phyloP scores from a whole-genome alignment of 2,329 filamentous ascomycete species.

The Penicillium olsonii region DNA sequence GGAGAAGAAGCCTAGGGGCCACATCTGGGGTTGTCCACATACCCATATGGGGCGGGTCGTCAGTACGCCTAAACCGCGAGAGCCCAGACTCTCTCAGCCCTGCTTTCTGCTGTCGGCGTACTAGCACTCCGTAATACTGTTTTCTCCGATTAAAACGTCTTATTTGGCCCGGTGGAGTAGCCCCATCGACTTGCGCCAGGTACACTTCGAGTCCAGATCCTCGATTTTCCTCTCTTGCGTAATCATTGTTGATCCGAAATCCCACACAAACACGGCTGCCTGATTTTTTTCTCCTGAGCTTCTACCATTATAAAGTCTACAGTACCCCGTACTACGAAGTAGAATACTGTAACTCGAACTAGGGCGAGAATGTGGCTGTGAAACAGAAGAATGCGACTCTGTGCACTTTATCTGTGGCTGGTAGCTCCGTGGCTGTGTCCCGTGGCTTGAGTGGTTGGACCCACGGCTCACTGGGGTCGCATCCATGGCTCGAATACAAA shows the following conservation, averaged over 20 bases:
- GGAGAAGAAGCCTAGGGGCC: constrained; percentile 3
- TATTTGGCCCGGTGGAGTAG: constrained; percentile 5
- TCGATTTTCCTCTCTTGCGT: neutral
- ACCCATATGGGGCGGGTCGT: constrained; percentile 11
- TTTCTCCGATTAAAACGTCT: neutral
- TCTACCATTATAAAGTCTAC: too few species aligned
- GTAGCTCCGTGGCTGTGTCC: neutral
- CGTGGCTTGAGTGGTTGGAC: neutral
- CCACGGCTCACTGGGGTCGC: neutral
- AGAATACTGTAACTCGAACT: neutral
- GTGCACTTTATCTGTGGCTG: neutral
- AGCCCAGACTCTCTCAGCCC: neutral
- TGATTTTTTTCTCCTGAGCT: neutral
- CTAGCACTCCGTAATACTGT: neutral
- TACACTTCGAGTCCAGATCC: constrained; percentile 9
- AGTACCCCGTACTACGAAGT: neutral
- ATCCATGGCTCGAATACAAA: constrained; percentile 5
- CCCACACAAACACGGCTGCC: neutral
- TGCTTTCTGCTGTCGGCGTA: too few species aligned
- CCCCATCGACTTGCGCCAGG: constrained; percentile 10
- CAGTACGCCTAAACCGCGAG: neutral
- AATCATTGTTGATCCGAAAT: neutral
- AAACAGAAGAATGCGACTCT: neutral
- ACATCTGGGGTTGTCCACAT: constrained; percentile 14
- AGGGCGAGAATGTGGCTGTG: neutral